phyloP scores from a whole-genome alignment of 169 alveolate species.

The Perkinsus olseni region DNA sequence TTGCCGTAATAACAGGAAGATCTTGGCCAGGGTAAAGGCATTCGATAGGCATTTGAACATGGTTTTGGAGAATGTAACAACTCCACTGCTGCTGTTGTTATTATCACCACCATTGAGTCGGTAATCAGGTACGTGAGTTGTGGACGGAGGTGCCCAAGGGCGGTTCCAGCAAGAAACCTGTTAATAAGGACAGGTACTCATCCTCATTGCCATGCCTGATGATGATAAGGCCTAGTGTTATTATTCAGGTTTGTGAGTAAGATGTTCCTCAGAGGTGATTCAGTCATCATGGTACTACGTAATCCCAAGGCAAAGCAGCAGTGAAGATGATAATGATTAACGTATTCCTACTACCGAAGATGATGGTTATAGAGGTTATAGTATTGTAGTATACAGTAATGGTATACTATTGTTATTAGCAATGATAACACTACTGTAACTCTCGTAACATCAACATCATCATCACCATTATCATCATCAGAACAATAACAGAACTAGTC shows the following conservation, averaged over 20 bases:
- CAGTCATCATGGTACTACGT: slow-evolving; percentile 82
- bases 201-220: not conserved
- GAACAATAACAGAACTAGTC: too few relatives aligned
- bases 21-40: slow-evolving; percentile 89
- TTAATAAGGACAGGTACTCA: slow-evolving; percentile 76
- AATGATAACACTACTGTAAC: not conserved
- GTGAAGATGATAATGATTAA: not conserved
- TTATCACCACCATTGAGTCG: not conserved
- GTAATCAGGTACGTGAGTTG: slow-evolving; percentile 78
- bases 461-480: too few relatives aligned
- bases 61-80: slow-evolving; percentile 68
- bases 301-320: slow-evolving; percentile 67
- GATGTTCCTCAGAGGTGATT: slow-evolving; percentile 91
- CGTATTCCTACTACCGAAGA: not conserved
- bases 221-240: not conserved
- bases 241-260: slow-evolving; percentile 60
- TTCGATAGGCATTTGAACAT: slow-evolving; percentile 92
- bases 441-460: not conserved
- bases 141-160: slow-evolving; percentile 85
- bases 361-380: not conserved
- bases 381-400: not conserved
- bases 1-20: slow-evolving; percentile 90
- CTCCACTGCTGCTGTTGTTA: not conserved
- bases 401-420: not conserved
- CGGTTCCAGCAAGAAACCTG: slow-evolving; percentile 60